phyloP scores from a whole-genome alignment of 2,329 filamentous ascomycete species.

The Aspergillus hortae region DNA sequence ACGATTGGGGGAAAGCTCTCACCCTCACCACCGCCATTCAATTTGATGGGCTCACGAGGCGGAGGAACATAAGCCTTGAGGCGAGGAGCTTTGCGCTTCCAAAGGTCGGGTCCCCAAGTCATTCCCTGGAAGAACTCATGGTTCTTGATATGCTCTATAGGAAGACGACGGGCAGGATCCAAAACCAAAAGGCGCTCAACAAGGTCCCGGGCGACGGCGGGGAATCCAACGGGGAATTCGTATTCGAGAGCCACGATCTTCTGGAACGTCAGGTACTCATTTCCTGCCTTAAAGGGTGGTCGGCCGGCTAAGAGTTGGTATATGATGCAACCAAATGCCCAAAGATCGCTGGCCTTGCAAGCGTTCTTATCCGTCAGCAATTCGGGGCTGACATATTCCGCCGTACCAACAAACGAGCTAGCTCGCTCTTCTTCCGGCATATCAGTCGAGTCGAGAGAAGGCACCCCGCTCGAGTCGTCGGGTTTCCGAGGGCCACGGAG shows the following conservation, averaged over 20 bases:
- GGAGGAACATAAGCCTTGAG: slow-evolving; percentile 80
- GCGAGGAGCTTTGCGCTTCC: slow-evolving; percentile 85
- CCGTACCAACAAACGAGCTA: slow-evolving; percentile 94
- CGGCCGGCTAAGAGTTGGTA: slow-evolving; percentile 95
- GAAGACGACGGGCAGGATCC: slow-evolving; percentile 77
- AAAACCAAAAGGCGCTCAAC: slow-evolving; percentile 87
- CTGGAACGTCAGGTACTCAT: slow-evolving; percentile 96
- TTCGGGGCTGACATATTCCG: slow-evolving; percentile 97
- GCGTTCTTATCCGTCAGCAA: slow-evolving; percentile 95
- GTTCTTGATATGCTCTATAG: slow-evolving; percentile 93
- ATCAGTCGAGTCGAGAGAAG: slow-evolving; percentile 49
- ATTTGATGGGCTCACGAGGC: slow-evolving; percentile 71
- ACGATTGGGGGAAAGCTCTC: slow-evolving; percentile 44
- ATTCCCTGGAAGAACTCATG: slow-evolving; percentile 93
- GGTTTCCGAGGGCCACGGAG: slow-evolving; percentile 56
- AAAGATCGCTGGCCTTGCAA: slow-evolving; percentile 95
- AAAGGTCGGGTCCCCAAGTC: slow-evolving; percentile 75
- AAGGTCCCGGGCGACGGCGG: slow-evolving; percentile 77
- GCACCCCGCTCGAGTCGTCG: slow-evolving; percentile 45
- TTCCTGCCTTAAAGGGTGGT: slow-evolving; percentile 92
- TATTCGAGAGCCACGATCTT: slow-evolving; percentile 96
- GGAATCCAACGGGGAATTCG: slow-evolving; percentile 86
- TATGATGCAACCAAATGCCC: slow-evolving; percentile 97
- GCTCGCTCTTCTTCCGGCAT: slow-evolving; percentile 67
- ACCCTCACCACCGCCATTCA: slow-evolving; percentile 53